phyloP scores from a whole-genome alignment of 2,329 filamentous ascomycete genomes.

The Epichloe baconii region DNA sequence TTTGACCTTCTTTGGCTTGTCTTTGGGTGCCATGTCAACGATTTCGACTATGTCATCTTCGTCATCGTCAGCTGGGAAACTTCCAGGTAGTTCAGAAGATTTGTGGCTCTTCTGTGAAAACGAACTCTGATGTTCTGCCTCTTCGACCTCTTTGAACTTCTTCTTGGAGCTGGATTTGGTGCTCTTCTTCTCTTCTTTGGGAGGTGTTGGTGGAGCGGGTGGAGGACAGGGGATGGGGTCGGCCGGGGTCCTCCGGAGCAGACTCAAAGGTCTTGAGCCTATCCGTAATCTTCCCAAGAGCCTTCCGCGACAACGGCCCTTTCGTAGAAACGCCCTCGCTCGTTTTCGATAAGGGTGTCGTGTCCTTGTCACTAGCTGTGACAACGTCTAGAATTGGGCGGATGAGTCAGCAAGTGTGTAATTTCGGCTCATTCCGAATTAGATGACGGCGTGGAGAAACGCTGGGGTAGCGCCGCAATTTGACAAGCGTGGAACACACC shows the following conservation, averaged over 20 bases:
- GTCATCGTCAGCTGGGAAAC: slow-evolving; percentile 42
- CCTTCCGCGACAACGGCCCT: slow-evolving; percentile 28
- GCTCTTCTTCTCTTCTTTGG: slow-evolving; percentile 10
- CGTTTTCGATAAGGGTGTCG: slow-evolving; percentile 24
- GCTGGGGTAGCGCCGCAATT: slow-evolving; percentile 10
- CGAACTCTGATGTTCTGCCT: slow-evolving; percentile 16
- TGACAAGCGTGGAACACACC: slow-evolving; percentile 16
- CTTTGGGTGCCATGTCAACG: slow-evolving; percentile 34
- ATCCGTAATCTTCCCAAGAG: slow-evolving; percentile 40
- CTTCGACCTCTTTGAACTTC: slow-evolving; percentile 23
- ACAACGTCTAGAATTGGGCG: slow-evolving; percentile 31
- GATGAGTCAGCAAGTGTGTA: slow-evolving; percentile 35
- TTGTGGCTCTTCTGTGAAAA: slow-evolving; percentile 20
- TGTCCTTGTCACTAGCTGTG: slow-evolving; percentile 23
- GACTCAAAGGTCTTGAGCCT: slow-evolving; percentile 43
- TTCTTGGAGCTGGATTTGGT: slow-evolving; percentile 30
- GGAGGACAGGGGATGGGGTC: slow-evolving; percentile 22
- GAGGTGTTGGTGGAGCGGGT: slow-evolving; percentile 24
- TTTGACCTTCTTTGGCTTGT: slow-evolving; percentile 23
- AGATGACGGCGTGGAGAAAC: slow-evolving; percentile 2
- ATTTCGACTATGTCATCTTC: slow-evolving; percentile 37
- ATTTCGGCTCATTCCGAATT: slow-evolving; percentile 25
- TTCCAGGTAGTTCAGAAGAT: slow-evolving; percentile 28
- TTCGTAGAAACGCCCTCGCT: slow-evolving; percentile 27
- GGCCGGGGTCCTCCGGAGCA: slow-evolving; percentile 22